Evolutionary conservation across 495 filamentous ascomycete genomes (phyloP).

Genomic region (Chaetomium cochliodes): DNA sequence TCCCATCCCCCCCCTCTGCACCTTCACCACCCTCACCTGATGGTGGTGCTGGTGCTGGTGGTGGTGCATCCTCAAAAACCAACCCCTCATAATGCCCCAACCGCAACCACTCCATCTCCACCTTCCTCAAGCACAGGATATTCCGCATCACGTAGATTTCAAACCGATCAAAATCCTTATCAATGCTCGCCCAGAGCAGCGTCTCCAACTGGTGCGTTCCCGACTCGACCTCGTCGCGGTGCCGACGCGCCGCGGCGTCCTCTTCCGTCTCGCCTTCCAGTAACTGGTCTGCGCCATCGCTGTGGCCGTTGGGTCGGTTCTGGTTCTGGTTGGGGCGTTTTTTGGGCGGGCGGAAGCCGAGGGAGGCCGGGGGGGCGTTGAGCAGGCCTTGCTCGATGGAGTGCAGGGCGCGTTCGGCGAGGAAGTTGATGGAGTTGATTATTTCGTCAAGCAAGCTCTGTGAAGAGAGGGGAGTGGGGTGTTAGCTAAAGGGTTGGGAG

Average conservation of each 20-base stretch:
- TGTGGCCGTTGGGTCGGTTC: no score
- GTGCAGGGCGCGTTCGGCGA: constrained; percentile 81
- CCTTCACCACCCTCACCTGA: neutral
- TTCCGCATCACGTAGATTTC: constrained; percentile 90
- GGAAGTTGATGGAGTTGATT: constrained; percentile 90
- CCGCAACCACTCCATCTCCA: constrained; percentile 71
- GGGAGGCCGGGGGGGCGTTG: constrained; percentile 62
- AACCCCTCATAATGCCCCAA: constrained; percentile 78
- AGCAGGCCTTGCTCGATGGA: constrained; percentile 79
- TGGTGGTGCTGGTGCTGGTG: no score
- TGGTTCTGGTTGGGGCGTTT: no score
- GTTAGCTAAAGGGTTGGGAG: neutral
- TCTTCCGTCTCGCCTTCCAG: constrained; percentile 25
- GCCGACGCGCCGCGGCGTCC: constrained; percentile 42
- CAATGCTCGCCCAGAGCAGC: constrained; percentile 86
- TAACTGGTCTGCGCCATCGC: neutral
- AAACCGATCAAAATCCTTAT: constrained; percentile 96
- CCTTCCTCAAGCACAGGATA: constrained; percentile 70
- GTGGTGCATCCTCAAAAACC: constrained; percentile 26
- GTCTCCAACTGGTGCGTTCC: constrained; percentile 93
- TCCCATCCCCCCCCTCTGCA: neutral
- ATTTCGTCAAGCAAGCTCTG: constrained; percentile 94
- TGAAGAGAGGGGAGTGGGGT: neutral
- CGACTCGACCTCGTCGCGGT: constrained; percentile 78
- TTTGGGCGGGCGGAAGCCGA: constrained; percentile 64